Base-by-base conservation (phyloP, 495 filamentous ascomycete species). In the Tuber melanosporum region DNA sequence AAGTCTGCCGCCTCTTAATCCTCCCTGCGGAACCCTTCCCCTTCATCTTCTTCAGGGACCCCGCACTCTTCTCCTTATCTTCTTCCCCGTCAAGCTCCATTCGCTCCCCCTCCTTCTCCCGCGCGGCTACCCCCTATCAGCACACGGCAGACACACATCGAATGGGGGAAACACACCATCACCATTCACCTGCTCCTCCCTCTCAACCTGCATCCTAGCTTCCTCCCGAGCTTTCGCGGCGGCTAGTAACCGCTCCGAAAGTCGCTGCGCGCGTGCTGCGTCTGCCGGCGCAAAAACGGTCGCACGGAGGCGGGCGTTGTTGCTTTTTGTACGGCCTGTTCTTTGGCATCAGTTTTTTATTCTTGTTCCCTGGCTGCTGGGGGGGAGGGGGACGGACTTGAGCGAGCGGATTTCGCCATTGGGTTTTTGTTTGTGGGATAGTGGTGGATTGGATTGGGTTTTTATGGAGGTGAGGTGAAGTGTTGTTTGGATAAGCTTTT, bases 211-310 rank as follows among this genome's bases (percentile, higher is more conserved):
- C 57, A 36, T 66, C 26, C 17, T 36, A 17, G 57, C 57, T 26
- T 66, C 57, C 26, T 66, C 57, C 26, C 6, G 57, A 0, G 57
- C 57, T 36, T 36, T 66, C 32, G 74, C 74, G 22, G 71, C 42
- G 15, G 52, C 62, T 70, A 75, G 52, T 15, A 75, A 47, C 22
- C 71, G 70, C 42, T 19, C 32, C 10, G 74, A 75, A 73, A 75
- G 74, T 26, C 74, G 52, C 62, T 44, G 62, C 26, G n/a, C 15
- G n/a, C 74, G 74, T 15, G 52, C 74, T 1, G 42, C 62, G 26
- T 72, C 74, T 3, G 41, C 74, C 71, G 74, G 74, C 2, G 42
- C 74, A n/a, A 43, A 43, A 12, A 75, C 32, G 26, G 52, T 75
- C 32, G 66, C 15, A 26, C 74, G 74, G 39, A 75, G 49, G 57